These are phyloP conservation scores for Pythium volutum DNA, from an alignment of 352 stramenopile species.

Conservation along the genomic window DNA sequence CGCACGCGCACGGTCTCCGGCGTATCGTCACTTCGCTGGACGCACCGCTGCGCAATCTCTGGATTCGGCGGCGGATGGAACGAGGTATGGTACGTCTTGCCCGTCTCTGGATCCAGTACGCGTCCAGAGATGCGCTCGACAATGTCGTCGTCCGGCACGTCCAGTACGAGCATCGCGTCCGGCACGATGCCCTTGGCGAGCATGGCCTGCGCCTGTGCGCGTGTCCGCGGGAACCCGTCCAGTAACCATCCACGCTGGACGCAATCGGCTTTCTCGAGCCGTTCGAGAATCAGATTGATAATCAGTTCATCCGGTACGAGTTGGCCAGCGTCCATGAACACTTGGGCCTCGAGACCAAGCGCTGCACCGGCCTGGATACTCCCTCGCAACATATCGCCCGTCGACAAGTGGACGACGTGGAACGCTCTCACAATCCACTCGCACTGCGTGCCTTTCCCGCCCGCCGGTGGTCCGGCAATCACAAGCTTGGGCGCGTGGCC, in stretches of 20 bases:
- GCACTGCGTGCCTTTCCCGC: conserved; percentile 96
- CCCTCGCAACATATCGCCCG: conserved; percentile 93
- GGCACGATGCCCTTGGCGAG: conserved; percentile 71
- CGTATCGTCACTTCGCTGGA: conserved; percentile 84
- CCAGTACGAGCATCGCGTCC: conserved; percentile 92
- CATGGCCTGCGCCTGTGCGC: conserved; percentile 75
- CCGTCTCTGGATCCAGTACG: conserved; percentile 88
- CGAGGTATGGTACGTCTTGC: conserved; percentile 90
- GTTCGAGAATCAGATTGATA: conserved; percentile 90
- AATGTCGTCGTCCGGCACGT: conserved; percentile 94
- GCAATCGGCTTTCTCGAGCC: conserved; percentile 72
- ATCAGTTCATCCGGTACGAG: conserved; percentile 95
- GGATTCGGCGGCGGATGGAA: conserved; percentile 78
- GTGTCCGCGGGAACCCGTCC: conserved; percentile 94
- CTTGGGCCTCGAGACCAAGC: conserved; percentile 81
- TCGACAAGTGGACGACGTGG: conserved; percentile 93
- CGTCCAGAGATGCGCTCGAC: conserved; percentile 92
- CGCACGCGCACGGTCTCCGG: conserved; percentile 87
- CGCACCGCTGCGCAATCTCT: conserved; percentile 58
- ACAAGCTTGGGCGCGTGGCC: conserved; percentile 72
- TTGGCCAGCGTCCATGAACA: conserved; percentile 90
- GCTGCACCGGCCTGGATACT: conserved; percentile 67
- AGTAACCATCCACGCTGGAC: conserved; percentile 84
- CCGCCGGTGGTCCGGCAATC: conserved; percentile 91
- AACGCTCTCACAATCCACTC: conserved; percentile 89